phyloP scores from a whole-genome alignment of 306 rosid genomes.

The Quillaja saponaria region DNA sequence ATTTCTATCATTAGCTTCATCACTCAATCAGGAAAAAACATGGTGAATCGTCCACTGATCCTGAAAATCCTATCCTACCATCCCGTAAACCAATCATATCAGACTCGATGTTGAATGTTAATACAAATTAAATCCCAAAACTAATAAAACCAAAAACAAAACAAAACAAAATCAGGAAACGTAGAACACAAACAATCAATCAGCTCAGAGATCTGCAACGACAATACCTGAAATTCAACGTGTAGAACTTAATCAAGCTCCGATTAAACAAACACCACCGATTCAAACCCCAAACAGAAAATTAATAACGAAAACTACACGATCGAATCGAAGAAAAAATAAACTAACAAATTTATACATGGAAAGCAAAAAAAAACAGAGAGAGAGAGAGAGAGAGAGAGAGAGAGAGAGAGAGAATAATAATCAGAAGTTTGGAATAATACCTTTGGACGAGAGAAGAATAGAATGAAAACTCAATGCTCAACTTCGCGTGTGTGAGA shows the following conservation, averaged over 20 bases:
- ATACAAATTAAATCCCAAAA: not conserved
- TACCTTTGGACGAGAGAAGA: not conserved
- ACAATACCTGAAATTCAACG: no score
- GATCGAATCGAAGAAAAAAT: not conserved
- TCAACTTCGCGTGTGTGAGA: not conserved
- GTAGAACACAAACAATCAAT: no score
- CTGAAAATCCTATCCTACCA: not conserved
- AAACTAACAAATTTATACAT: not conserved
- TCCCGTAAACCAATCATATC: not conserved
- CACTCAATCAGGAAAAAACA: not conserved
- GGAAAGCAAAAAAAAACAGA: no score
- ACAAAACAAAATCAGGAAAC: no score
- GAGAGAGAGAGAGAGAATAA: no score
- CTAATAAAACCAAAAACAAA: no score
- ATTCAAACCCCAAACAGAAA: not conserved
- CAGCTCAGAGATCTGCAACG: conserved; percentile 23
- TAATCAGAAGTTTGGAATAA: not conserved
- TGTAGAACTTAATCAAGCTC: not conserved
- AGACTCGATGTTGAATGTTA: no score
- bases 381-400: no score
- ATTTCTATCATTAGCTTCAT: not conserved
- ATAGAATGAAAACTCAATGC: not conserved
- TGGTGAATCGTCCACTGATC: not conserved
- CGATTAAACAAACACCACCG: not conserved
- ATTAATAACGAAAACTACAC: not conserved